A percentile compares a stretch with the other conserved stretches of the same genome.
phyloP scores from a whole-genome alignment of 371 early-diverging fungal genomes.

The Rhizomucor miehei region DNA sequence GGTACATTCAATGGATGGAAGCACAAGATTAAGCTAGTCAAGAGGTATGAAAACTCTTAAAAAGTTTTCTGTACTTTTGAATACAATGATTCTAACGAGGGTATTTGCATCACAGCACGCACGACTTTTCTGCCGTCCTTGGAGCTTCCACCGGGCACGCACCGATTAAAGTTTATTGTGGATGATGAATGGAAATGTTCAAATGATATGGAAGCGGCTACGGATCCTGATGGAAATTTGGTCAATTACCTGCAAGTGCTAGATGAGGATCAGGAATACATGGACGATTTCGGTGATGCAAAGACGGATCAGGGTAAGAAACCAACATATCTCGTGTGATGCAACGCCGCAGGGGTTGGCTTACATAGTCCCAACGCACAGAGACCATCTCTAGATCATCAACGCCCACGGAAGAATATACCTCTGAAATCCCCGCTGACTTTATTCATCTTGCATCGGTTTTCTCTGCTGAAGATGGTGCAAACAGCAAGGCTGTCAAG shows the following conservation, averaged over 20 bases:
- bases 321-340: constrained; percentile 3
- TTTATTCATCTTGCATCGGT: constrained; percentile 29
- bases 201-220: constrained; percentile 85
- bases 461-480: constrained; percentile 15
- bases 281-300: constrained; percentile 47
- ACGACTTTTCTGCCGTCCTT: constrained; percentile 82
- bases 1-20: constrained; percentile 99
- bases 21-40: constrained; percentile 83
- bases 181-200: constrained; percentile 98
- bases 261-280: constrained; percentile 45
- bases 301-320: constrained; percentile 22
- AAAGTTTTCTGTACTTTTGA: not conserved
- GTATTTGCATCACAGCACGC: constrained; percentile 39
- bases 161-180: constrained; percentile 95
- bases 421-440: constrained; percentile 62
- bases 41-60: constrained; percentile 54
- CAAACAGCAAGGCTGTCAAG: constrained; percentile 2
- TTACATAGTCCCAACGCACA: not conserved
- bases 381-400: constrained; percentile 25
- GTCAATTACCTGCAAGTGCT: constrained; percentile 92
- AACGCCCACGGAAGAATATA: constrained; percentile 63
- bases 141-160: constrained; percentile 89
- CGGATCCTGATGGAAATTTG: constrained; percentile 92
- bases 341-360: not conserved
- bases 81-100: not conserved